A percentile compares a stretch with the other conserved stretches of the same genome.
phyloP scores from a whole-genome alignment of 495 filamentous ascomycete species.

The Xylaria nigripes region DNA sequence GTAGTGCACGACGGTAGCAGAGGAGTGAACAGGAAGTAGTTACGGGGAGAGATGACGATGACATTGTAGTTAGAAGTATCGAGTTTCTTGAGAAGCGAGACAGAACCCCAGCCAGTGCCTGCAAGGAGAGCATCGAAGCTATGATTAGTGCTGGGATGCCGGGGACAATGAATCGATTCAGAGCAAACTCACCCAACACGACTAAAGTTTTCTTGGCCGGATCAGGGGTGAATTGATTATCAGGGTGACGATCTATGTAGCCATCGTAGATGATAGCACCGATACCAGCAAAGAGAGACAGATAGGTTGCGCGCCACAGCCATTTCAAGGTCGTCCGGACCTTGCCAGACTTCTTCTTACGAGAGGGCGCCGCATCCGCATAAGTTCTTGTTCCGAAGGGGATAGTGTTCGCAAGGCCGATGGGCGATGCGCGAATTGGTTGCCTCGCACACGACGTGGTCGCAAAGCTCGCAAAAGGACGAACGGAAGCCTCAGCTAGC shows the following conservation, averaged over 20 bases:
- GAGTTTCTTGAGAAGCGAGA: slow-evolving; percentile 94
- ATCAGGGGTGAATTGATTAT: slow-evolving; percentile 71
- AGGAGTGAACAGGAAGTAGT: slow-evolving; percentile 99
- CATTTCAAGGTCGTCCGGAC: slow-evolving; percentile 36
- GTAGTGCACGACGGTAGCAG: slow-evolving; percentile 95
- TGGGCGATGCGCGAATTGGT: background rate
- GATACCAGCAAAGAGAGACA: slow-evolving; percentile 57
- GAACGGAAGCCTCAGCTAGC: slow-evolving; percentile 4
- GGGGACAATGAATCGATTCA: background rate
- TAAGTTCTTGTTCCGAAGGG: slow-evolving; percentile 27
- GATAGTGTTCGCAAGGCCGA: slow-evolving; percentile 9
- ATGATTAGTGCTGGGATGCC: background rate
- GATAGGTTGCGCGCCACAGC: slow-evolving; percentile 68
- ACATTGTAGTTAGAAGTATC: slow-evolving; percentile 99
- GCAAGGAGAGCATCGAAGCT: background rate
- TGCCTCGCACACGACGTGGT: slow-evolving; percentile 18
- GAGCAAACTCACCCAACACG: slow-evolving; percentile 64
- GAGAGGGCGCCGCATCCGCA: slow-evolving; percentile 22
- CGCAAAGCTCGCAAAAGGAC: slow-evolving; percentile 39
- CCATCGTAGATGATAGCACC: slow-evolving; percentile 71
- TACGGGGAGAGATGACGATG: slow-evolving; percentile 88
- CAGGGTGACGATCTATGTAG: slow-evolving; percentile 71
- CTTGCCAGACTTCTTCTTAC: slow-evolving; percentile 31
- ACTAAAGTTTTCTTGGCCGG: slow-evolving; percentile 94
- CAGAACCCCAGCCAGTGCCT: slow-evolving; percentile 96